A percentile compares a stretch with the other conserved stretches of the same genome.
Evolutionary conservation across 352 stramenopile genomes (phyloP).

Genomic region (Pythium inflatum): DNA sequence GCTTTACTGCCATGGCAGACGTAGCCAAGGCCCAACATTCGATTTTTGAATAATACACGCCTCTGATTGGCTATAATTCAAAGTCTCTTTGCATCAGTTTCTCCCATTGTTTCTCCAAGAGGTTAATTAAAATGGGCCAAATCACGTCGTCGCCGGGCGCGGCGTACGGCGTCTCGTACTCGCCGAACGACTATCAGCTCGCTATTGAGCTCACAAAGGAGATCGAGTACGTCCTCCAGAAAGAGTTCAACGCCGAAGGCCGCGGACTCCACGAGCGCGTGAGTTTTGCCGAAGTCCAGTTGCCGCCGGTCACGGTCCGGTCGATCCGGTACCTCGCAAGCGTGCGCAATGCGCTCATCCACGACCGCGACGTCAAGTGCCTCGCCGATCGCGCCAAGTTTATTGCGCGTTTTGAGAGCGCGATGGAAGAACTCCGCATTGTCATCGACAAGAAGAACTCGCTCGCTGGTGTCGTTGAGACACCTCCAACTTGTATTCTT

Average conservation of each 20-base stretch:
- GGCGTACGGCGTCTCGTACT: slow-evolving; percentile 38
- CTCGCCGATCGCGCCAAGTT: slow-evolving; percentile 69
- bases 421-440: slow-evolving; percentile 64
- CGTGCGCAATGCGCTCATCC: slow-evolving; percentile 80
- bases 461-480: neutral
- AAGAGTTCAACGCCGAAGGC: slow-evolving; percentile 66
- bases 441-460: slow-evolving; percentile 59
- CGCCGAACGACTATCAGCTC: slow-evolving; percentile 80
- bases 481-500: slow-evolving; percentile 26
- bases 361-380: slow-evolving; percentile 63
- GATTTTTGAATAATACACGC: neutral
- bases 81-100: neutral
- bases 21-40: no score
- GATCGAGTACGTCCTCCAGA: slow-evolving; percentile 69
- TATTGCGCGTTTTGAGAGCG: slow-evolving; percentile 62
- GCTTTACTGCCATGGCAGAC: no score
- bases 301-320: slow-evolving; percentile 57
- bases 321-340: slow-evolving; percentile 83
- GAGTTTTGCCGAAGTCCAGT: slow-evolving; percentile 43
- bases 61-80: slow-evolving; percentile 18
- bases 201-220: slow-evolving; percentile 85
- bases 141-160: slow-evolving; percentile 17
- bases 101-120: no score
- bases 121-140: no score
- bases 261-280: slow-evolving; percentile 79